Percentiles rank a stretch among this genome's conserved stretches.
These are phyloP conservation scores for Solanum appendiculatum DNA, from an alignment of 257 asterid species.

Conservation along the genomic window DNA sequence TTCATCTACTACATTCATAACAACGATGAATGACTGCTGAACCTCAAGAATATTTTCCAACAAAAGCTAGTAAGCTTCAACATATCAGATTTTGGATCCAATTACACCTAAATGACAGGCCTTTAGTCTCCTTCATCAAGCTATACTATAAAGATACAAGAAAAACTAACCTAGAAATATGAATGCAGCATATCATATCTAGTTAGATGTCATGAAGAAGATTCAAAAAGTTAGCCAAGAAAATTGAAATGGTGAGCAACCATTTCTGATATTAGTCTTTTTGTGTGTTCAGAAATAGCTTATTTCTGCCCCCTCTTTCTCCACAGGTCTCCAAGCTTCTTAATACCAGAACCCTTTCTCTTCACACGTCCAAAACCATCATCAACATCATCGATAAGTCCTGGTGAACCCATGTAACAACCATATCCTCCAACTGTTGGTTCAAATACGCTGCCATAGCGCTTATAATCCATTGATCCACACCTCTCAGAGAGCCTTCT, in stretches of 20 bases:
- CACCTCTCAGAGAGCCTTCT: constrained; percentile 75
- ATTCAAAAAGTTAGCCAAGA: neutral
- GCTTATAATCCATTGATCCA: constrained; percentile 76
- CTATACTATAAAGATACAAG: neutral
- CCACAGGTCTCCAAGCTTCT: constrained; percentile 84
- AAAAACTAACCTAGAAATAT: neutral
- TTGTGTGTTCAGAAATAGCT: neutral
- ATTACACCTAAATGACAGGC: neutral
- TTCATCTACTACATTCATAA: neutral
- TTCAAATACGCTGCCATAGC: constrained; percentile 27
- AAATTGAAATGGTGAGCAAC: constrained; percentile 30
- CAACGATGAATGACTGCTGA: neutral
- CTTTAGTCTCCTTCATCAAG: neutral
- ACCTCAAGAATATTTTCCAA: neutral
- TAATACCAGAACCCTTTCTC: constrained; percentile 59
- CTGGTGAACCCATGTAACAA: constrained; percentile 53
- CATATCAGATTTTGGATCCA: neutral
- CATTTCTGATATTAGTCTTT: constrained; percentile 7
- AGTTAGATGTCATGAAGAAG: neutral
- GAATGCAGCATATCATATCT: neutral
- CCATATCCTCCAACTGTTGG: constrained; percentile 21
- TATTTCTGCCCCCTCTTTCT: constrained; percentile 66
- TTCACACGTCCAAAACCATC: constrained; percentile 54
- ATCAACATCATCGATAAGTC: constrained; percentile 31
- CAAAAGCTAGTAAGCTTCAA: neutral